Evolutionary conservation across 1,284 basidiomycete genomes (phyloP), one percentile per base, ranked within the genome.

Genomic region (Golubevia pallescens): DNA sequence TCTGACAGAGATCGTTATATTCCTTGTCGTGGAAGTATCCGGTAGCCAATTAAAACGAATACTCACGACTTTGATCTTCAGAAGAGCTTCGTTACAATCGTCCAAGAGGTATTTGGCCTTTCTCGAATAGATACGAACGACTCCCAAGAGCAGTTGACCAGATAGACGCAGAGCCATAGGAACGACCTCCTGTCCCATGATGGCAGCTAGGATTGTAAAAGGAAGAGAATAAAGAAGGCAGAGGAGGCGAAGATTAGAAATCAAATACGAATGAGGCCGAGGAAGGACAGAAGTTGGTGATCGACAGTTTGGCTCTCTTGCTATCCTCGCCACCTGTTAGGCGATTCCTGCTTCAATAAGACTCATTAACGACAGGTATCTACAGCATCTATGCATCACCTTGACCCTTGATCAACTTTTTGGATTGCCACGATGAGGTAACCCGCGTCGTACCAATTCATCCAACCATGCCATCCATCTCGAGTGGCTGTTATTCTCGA

Each of bases 101-200:
- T 99, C 96, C 73, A 97, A 88, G 1, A 99, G 89, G 87, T 99
- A 99, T 84, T 97, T 97, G 21, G 95, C 94, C 86, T 99, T 97
- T 59, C 96, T 90, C 78, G 94, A 95, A 87, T 99, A 98, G 82
- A 99, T 98, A 67, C 97, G 90, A 60, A 95, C 94, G 63, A 99
- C 95, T 79, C 96, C 96, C 52, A 99, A 90, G 67, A 99, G 89
- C 57, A 99, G 89, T 80, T 98, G 96, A 6, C 96, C 96, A 51
- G 94, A 97, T 19, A 98, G 88, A 65, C 96, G 92, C 21, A 99
- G 91, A 0, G 95, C 94, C 91, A 97, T 95, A 55, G 88, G 88
- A 57, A 87, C 92, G 66, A 93, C 89, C 78, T 95, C 93, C 86
- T 94, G 92, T 23, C 91, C 92, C 89, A 80, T 77, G 62, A 94